A percentile compares a stretch with the other conserved stretches of the same genome.
Evolutionary conservation across 805 yeast genomes (phyloP).

Genomic region (Yamadazyma scolyti): DNA sequence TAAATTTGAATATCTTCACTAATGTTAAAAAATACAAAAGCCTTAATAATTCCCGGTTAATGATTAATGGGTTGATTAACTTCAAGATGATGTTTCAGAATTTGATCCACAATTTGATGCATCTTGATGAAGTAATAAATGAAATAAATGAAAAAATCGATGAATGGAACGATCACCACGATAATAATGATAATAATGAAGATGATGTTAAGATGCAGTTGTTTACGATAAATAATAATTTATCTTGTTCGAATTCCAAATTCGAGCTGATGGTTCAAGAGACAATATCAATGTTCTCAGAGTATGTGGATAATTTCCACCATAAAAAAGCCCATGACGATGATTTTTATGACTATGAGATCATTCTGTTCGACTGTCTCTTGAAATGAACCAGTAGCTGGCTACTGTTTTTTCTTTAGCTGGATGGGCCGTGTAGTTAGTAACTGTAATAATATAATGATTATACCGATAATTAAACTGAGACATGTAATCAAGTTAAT

Average conservation of each 20-base stretch:
- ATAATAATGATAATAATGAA: neutral
- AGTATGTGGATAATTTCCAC: constrained; percentile 5
- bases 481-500: constrained; percentile 9
- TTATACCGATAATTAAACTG: constrained; percentile 9
- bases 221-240: constrained; percentile 4
- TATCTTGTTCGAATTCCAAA: constrained; percentile 1
- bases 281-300: constrained; percentile 8
- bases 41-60: constrained; percentile 9
- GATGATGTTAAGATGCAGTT: neutral
- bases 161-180: constrained; percentile 5
- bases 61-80: constrained; percentile 9
- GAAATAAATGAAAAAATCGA: constrained; percentile 12
- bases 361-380: constrained; percentile 12
- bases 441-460: constrained; percentile 10
- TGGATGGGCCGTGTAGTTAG: constrained; percentile 2
- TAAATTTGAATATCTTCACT: constrained; percentile 10
- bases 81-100: constrained; percentile 6
- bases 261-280: constrained; percentile 3
- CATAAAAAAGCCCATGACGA: neutral
- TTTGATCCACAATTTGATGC: constrained; percentile 3
- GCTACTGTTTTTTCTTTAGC: constrained; percentile 4
- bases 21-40: constrained; percentile 9
- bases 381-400: constrained; percentile 1
- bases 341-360: constrained; percentile 9
- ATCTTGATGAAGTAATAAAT: constrained; percentile 8